Evolutionary conservation across 2,329 filamentous ascomycete genomes (phyloP), one percentile per base, ranked within the genome.

Genomic region (Metarhizium album): DNA sequence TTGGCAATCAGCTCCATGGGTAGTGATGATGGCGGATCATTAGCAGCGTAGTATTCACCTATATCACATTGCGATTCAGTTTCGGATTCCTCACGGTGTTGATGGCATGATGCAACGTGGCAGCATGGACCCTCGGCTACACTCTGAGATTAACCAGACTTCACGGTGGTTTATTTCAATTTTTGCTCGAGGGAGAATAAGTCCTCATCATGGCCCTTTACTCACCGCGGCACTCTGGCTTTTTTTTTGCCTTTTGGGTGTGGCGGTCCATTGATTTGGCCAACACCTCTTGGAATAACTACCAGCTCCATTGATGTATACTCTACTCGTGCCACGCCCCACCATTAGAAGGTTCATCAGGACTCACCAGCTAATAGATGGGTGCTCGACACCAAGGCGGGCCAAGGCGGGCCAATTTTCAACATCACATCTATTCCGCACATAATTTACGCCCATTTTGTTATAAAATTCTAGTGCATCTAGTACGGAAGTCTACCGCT

Each of bases 161-260:
- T 67, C 75, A 62, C 80, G 70, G 74, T 88, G 83, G 83, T 82
- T 73, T 76, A 75, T 82, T 80, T 86, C 84, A 85, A 87, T 88
- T 88, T 88, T 88, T 80, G 80, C 80, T 79, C 77, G 73, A 88
- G 85, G 84, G 77, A 90, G 80, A 90, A 20, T 3, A 53, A 51
- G 7, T 74, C 58, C 33, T 35, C 70, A 82, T 60, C 47, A 58
- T 55, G 70, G 66, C 75, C 74, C 67, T 67, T 70, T 82, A 87
- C 83, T 87, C 84, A 87, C 82, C 82, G 76, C 78, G 72, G 72
- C 76, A 74, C 75, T 72, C 72, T 70, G 65, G 59, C 57, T 35
- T 18, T 37, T 18, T 66, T 3, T 62, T 64, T 67, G 58, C 67
- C 18, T 65, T 62, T 69, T 86, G 80, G 79, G 73, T 76, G 75